Evolutionary conservation across 2,329 filamentous ascomycete genomes (phyloP).

Genomic region (Hypoxylon sp.): DNA sequence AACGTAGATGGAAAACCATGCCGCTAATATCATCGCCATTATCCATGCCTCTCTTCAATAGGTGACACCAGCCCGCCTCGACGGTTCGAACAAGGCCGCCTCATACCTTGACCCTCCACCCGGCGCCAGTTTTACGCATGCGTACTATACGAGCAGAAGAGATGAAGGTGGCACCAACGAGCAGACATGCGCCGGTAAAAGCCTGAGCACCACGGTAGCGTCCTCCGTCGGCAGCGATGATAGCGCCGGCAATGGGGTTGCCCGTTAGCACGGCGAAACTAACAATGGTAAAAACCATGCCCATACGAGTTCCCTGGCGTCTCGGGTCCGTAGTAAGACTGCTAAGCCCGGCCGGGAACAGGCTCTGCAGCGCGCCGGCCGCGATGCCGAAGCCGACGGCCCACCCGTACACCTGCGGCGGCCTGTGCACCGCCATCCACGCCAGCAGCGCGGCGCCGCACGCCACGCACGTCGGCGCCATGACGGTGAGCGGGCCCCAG

Average conservation of each 20-base stretch:
- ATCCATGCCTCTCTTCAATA: too few relatives aligned
- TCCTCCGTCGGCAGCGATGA: constrained; percentile 54
- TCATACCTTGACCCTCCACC: constrained; percentile 52
- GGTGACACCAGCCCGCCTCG: too few relatives aligned
- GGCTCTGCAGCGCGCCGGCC: constrained; percentile 68
- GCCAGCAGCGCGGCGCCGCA: constrained; percentile 57
- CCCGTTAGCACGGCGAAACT: constrained; percentile 62
- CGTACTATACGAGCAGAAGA: constrained; percentile 49
- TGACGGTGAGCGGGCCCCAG: constrained; percentile 66
- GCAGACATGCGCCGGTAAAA: constrained; percentile 55
- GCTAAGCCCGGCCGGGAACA: constrained; percentile 70
- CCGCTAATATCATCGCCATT: too few relatives aligned
- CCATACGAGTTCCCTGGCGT: constrained; percentile 63
- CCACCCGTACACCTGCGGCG: constrained; percentile 67
- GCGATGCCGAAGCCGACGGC: constrained; percentile 69
- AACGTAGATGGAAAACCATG: too few relatives aligned
- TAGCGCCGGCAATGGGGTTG: constrained; percentile 59
- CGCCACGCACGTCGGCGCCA: constrained; percentile 57
- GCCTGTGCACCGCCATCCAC: constrained; percentile 65
- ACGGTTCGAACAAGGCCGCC: too few relatives aligned
- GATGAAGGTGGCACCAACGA: constrained; percentile 53
- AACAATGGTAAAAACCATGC: constrained; percentile 65
- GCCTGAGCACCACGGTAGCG: constrained; percentile 57
- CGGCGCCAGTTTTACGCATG: constrained; percentile 49
- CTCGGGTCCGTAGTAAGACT: constrained; percentile 60